These are phyloP conservation scores for Ploettnerulaceae sp. DNA, from an alignment of 2,329 filamentous ascomycete genomes.

Conservation along the genomic window DNA sequence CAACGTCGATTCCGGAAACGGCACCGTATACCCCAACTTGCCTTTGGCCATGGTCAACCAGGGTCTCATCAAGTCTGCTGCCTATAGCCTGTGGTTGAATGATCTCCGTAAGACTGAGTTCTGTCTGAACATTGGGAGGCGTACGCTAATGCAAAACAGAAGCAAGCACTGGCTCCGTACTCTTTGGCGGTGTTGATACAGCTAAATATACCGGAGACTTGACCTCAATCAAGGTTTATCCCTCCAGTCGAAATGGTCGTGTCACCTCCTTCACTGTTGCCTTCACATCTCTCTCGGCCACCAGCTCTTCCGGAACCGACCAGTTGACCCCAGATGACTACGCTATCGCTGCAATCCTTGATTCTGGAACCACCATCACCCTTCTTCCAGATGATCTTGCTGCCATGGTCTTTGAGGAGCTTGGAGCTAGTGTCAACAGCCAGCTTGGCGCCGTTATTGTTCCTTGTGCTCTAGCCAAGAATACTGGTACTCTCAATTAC, in stretches of 20 bases:
- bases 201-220: conserved; percentile 40
- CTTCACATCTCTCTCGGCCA: conserved; percentile 32
- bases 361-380: conserved; percentile 64
- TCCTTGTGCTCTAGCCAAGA: conserved; percentile 39
- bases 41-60: conserved; percentile 36
- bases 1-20: conserved; percentile 44
- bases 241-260: conserved; percentile 8
- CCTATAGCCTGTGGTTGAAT: conserved; percentile 38
- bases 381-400: conserved; percentile 58
- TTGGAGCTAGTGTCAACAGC: conserved; percentile 43
- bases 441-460: conserved; percentile 45
- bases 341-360: conserved; percentile 50
- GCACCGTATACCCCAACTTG: conserved; percentile 36
- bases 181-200: conserved; percentile 46
- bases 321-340: conserved; percentile 31
- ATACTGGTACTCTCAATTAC: conserved; percentile 43
- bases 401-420: conserved; percentile 38
- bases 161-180: conserved; percentile 33
- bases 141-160: conserved; percentile 22
- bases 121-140: not conserved
- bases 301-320: conserved; percentile 37
- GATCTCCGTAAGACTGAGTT: conserved; percentile 33
- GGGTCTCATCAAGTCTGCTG: conserved; percentile 41
- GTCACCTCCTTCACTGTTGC: conserved; percentile 33
- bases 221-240: conserved; percentile 32